These are phyloP conservation scores for Stagonosporopsis tanaceti DNA, from an alignment of 2,329 filamentous ascomycete genomes.

Conservation along the genomic window DNA sequence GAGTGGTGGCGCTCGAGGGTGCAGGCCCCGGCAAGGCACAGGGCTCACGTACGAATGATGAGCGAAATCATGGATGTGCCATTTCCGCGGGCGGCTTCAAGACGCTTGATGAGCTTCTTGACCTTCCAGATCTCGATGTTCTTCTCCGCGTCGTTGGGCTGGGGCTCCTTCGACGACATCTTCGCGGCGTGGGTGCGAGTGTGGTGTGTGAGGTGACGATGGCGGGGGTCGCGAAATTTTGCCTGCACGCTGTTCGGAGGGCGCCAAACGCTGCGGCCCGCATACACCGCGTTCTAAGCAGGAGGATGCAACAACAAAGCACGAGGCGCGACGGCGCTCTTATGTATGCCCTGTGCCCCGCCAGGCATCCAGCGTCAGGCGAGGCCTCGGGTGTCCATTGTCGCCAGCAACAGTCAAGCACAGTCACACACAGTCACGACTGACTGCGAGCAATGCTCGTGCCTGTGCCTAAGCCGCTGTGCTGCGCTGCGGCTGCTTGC, in stretches of 20 bases:
- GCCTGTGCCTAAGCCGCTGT: neutral
- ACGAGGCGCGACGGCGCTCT: neutral
- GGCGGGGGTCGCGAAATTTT: slow-evolving; percentile 26
- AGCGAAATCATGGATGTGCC: slow-evolving; percentile 99
- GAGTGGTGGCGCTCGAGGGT: slow-evolving; percentile 25
- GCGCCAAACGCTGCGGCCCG: slow-evolving; percentile 9
- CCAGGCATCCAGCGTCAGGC: neutral
- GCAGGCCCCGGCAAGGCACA: slow-evolving; percentile 4
- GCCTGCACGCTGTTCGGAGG: slow-evolving; percentile 12
- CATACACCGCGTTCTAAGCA: neutral
- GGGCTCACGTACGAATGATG: slow-evolving; percentile 81
- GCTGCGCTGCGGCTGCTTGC: neutral
- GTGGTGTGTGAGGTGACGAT: slow-evolving; percentile 18
- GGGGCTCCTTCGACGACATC: slow-evolving; percentile 53
- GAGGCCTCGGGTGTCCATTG: neutral
- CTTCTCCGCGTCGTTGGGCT: slow-evolving; percentile 95
- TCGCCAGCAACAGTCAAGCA: slow-evolving; percentile 6
- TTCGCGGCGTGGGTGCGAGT: slow-evolving; percentile 31
- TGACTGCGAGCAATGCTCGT: slow-evolving; percentile 1
- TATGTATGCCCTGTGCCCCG: neutral
- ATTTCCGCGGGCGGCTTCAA: slow-evolving; percentile 96
- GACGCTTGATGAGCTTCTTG: slow-evolving; percentile 99
- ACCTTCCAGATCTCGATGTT: slow-evolving; percentile 97
- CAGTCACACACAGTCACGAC: slow-evolving; percentile 10
- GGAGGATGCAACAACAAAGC: neutral